Percentiles rank a stretch among this genome's conserved stretches.
phyloP scores from a whole-genome alignment of 2,329 filamentous ascomycete genomes.

The Xylariaceae sp. region DNA sequence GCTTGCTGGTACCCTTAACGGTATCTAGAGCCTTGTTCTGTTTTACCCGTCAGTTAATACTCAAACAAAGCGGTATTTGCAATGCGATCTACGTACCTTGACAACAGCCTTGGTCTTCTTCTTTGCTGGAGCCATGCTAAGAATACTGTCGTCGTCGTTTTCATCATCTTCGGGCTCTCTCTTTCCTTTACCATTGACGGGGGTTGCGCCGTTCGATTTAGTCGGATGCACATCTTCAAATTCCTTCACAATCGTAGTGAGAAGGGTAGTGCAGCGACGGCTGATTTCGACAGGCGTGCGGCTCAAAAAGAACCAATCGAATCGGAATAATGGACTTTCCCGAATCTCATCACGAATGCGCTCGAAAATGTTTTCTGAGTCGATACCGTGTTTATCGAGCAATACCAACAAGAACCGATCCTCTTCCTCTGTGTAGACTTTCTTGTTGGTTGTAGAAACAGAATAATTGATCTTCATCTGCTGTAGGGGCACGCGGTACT shows the following conservation, averaged over 20 bases:
- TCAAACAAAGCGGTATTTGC: neutral
- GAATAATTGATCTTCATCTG: slow-evolving; percentile 99
- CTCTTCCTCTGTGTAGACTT: slow-evolving; percentile 98
- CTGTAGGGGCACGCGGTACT: slow-evolving; percentile 95
- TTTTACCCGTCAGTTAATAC: slow-evolving; percentile 17
- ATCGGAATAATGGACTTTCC: slow-evolving; percentile 89
- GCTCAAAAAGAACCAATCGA: slow-evolving; percentile 99
- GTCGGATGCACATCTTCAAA: slow-evolving; percentile 65
- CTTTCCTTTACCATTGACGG: slow-evolving; percentile 61
- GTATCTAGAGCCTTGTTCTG: slow-evolving; percentile 93
- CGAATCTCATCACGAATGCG: slow-evolving; percentile 96
- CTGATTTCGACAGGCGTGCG: slow-evolving; percentile 89
- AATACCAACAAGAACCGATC: slow-evolving; percentile 92
- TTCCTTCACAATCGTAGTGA: slow-evolving; percentile 91
- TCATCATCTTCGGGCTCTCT: slow-evolving; percentile 74
- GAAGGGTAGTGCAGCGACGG: slow-evolving; percentile 84
- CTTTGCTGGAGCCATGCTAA: slow-evolving; percentile 79
- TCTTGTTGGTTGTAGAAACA: slow-evolving; percentile 98
- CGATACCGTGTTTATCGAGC: slow-evolving; percentile 85
- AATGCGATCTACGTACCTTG: slow-evolving; percentile 56
- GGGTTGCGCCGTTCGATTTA: slow-evolving; percentile 46
- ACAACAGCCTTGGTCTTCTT: slow-evolving; percentile 89
- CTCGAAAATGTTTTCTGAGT: slow-evolving; percentile 85
- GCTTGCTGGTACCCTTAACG: slow-evolving; percentile 70
- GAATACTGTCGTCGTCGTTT: slow-evolving; percentile 74